Base-by-base conservation (phyloP, 768 basidiomycete genomes). In the Tulasnella sp. region DNA sequence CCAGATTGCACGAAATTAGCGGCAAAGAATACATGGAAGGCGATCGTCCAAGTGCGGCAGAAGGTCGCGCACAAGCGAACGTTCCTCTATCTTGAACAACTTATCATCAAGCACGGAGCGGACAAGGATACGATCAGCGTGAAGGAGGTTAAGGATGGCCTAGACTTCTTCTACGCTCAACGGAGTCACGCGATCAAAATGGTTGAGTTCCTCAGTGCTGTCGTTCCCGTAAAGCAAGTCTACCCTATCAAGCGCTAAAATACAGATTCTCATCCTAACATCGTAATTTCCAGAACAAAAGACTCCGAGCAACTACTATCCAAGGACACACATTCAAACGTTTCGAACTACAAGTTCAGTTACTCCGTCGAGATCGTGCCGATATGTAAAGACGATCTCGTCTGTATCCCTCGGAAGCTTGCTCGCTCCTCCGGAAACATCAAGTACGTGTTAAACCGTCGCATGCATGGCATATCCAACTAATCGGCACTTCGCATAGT, bases 21-120 rank as follows among this genome's bases (percentile, higher is more conserved):
- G 0, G 96, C 96, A 2, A 99, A 98, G 75, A 97, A 98, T 70
- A 98, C 94, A 0, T 98, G 95, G 96, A 93, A 92, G 69, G 92
- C 95, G 1, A 78, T 92, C 38, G 94, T 99, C 1, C 96, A 98
- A 76, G 92, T 98, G n/a, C 85, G 96, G 48, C 96, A 99, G 70
- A 98, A 99, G 73, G 96, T 98, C 44, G 78, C 91, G 3, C 96
- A 99, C 71, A 99, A 99, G 73, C 84, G 96, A 60, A 98, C 96
- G 1, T 99, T 99, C 76, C 73, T 99, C 66, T 99, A 85, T 76
- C 82, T 98, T 53, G 96, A 98, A 72, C 96, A 98, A 67, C 79
- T 98, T 63, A 97, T 99, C 69, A 74, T 98, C 67, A 97, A 94
- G 71, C 92, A 98, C 68, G 85, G 85, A 64, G 93, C 93, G 3